phyloP scores from a whole-genome alignment of 495 filamentous ascomycete species.

The Haplographium delicatum region DNA sequence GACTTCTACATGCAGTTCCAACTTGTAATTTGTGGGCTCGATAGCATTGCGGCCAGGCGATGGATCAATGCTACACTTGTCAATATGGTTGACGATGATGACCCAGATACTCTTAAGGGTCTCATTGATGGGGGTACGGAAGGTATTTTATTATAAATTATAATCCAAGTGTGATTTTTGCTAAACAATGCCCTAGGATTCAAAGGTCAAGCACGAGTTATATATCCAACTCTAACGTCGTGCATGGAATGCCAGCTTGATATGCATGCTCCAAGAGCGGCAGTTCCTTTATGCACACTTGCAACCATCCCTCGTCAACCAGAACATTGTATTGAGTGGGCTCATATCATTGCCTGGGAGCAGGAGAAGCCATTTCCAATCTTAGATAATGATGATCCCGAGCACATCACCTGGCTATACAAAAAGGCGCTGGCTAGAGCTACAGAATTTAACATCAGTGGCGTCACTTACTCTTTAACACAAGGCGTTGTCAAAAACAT shows the following conservation, averaged over 20 bases:
- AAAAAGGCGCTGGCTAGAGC: slow-evolving; percentile 77
- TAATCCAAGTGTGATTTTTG: background rate
- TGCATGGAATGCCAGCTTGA: slow-evolving; percentile 99
- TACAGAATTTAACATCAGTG: slow-evolving; percentile 81
- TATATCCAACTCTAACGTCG: slow-evolving; percentile 84
- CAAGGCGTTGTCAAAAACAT: slow-evolving; percentile 99
- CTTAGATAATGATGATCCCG: slow-evolving; percentile 93
- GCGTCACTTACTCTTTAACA: slow-evolving; percentile 93
- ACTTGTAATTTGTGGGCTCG: slow-evolving; percentile 89
- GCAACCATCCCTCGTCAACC: slow-evolving; percentile 96
- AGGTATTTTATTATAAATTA: slow-evolving; percentile 41
- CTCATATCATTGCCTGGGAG: slow-evolving; percentile 73
- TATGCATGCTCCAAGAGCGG: slow-evolving; percentile 91
- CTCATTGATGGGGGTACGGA: slow-evolving; percentile 97
- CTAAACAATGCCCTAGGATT: slow-evolving; percentile 54
- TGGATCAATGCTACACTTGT: slow-evolving; percentile 98
- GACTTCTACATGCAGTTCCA: slow-evolving; percentile 98
- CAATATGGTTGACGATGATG: slow-evolving; percentile 75
- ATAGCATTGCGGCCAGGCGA: slow-evolving; percentile 92
- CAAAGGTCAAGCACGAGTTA: slow-evolving; percentile 93
- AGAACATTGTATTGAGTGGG: slow-evolving; percentile 99
- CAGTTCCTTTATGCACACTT: slow-evolving; percentile 94
- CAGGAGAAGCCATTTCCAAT: slow-evolving; percentile 55
- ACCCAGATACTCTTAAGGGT: slow-evolving; percentile 80
- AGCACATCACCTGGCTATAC: slow-evolving; percentile 96